Base-by-base conservation (phyloP, 495 filamentous ascomycete species). In the Xeromyces bisporus region DNA sequence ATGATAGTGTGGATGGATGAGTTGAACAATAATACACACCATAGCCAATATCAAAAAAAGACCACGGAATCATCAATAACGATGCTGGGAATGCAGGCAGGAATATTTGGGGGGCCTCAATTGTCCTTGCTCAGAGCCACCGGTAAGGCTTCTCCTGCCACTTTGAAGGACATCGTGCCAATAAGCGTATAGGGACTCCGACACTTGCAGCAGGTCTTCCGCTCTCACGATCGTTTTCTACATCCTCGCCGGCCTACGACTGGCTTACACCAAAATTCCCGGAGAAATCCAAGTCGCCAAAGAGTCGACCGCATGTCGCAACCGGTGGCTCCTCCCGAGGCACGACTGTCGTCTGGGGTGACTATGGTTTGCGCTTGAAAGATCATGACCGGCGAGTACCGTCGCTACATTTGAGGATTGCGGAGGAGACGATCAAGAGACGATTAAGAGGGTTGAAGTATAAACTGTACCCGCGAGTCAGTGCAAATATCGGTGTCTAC, bases 301-400 rank as follows among this genome's bases (percentile, higher is more conserved):
- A 94, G 60, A 91, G 89, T 18, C 75, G 82, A 1, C 73, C 80
- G 26, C 71, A 83, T 43, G 82, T 96, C 25, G 69, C 78, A 23
- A 99, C 85, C 1, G 91, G 89, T 18, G 91, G 89, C 30, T 86
- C 79, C 24, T 74, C 67, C 6, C 81, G 87, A 37, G 89, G 89
- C 36, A 99, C 89, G 29, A 96, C 87, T 1, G 80, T 99, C 8
- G 68, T 85, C 31, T 94, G 85, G 85, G 89, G 89, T 32, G 87
- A 96, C 55, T 96, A 86, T 47, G 89, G 89, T 10, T 54, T 99
- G 47, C 83, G 89, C 26, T 83, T 99, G 73, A 73, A 67, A 37
- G 85, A 96, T 56, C 82, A 96, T 50, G 79, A 92, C 56, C 79
- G 86, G 20, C 72, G 89, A 20, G 73, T 99, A 47, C 83, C 80